These are phyloP conservation scores for Novymonas esmeraldas DNA, from an alignment of 208 protist species.

Conservation along the genomic window DNA sequence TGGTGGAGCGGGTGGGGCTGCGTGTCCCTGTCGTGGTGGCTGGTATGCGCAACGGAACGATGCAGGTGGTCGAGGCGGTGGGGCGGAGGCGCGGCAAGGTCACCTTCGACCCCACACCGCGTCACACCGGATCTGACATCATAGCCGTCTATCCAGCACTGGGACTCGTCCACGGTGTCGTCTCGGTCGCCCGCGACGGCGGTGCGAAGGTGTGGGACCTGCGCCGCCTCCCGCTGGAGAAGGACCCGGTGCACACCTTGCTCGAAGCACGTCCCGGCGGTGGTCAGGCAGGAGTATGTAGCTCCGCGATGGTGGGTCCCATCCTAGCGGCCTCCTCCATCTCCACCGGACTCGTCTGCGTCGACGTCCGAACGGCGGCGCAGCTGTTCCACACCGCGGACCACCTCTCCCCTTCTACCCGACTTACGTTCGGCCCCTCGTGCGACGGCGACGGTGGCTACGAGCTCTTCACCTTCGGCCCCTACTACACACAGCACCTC, in stretches of 20 bases:
- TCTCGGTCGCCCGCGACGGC: slow-evolving; percentile 56
- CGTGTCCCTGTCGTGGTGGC: slow-evolving; percentile 12
- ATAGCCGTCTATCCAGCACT: slow-evolving; percentile 34
- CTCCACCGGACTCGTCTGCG: slow-evolving; percentile 31
- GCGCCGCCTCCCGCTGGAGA: slow-evolving; percentile 35
- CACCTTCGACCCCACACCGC: slow-evolving; percentile 30
- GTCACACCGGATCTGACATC: slow-evolving; percentile 41
- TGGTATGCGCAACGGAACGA: slow-evolving; percentile 64
- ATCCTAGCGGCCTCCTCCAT: slow-evolving; percentile 19
- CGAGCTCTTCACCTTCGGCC: slow-evolving; percentile 25
- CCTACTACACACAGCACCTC: slow-evolving; percentile 22
- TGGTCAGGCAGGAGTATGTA: slow-evolving; percentile 23
- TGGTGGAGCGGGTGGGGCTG: background rate
- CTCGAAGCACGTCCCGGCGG: slow-evolving; percentile 19
- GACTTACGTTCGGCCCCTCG: slow-evolving; percentile 10
- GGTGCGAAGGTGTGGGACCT: slow-evolving; percentile 73
- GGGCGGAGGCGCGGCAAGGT: slow-evolving; percentile 3
- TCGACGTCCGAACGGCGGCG: slow-evolving; percentile 26
- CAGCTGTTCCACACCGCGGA: slow-evolving; percentile 23
- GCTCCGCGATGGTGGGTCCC: slow-evolving; percentile 8
- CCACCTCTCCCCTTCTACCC: slow-evolving; percentile 22
- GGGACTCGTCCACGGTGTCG: slow-evolving; percentile 42
- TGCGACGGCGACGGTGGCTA: slow-evolving; percentile 7
- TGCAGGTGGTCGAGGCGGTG: slow-evolving; percentile 33
- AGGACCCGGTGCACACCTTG: slow-evolving; percentile 39